Conservation (phyloP, 306 rosid genomes). For the Vigna hirtella region DNA sequence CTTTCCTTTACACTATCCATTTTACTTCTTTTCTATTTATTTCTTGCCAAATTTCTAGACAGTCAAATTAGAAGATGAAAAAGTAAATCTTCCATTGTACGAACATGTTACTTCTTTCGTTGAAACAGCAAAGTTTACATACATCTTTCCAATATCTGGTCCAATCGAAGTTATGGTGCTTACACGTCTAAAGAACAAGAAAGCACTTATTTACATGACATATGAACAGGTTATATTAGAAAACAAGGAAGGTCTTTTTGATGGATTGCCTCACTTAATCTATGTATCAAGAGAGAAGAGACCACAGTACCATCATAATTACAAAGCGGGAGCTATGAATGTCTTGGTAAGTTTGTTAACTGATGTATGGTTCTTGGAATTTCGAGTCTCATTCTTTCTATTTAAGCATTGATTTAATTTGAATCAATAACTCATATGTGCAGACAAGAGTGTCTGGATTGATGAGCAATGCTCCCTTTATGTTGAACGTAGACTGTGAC, state of each 20-base stretch:
- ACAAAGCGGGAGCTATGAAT: constrained; percentile 88
- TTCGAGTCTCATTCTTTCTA: not conserved
- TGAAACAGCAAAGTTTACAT: not conserved
- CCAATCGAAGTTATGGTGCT: not conserved
- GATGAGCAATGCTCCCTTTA: constrained; percentile 79
- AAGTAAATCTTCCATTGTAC: not conserved
- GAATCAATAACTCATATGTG: not conserved
- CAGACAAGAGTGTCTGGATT: constrained; percentile 73
- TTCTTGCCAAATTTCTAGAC: not conserved
- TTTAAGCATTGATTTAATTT: not conserved
- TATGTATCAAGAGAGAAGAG: constrained; percentile 75
- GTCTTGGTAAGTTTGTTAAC: constrained; percentile 51
- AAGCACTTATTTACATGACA: not conserved
- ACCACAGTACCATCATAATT: constrained; percentile 55
- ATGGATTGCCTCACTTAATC: constrained; percentile 65
- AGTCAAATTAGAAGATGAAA: not conserved
- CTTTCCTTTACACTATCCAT: not conserved
- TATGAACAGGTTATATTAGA: constrained; percentile 63
- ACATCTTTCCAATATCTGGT: not conserved
- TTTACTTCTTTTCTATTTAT: not conserved
- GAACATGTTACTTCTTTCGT: not conserved
- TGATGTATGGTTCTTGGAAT: not conserved
- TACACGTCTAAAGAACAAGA: not conserved
- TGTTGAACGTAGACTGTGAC: constrained; percentile 74
- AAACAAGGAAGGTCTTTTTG: constrained; percentile 46